phyloP scores from a whole-genome alignment of 495 filamentous ascomycete species.

The Penicillium paxilli region DNA sequence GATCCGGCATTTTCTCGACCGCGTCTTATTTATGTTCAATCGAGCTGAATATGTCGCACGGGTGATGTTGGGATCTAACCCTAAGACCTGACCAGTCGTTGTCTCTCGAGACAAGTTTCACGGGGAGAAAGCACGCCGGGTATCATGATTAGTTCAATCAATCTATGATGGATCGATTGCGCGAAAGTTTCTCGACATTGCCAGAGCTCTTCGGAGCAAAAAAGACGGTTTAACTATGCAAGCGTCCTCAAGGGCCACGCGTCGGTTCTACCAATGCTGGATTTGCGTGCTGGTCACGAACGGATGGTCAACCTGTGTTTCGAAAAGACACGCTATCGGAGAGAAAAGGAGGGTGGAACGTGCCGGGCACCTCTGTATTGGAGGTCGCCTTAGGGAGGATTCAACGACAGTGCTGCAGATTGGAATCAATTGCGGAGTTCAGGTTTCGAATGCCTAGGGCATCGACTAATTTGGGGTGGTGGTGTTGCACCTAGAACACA shows the following conservation, averaged over 20 bases:
- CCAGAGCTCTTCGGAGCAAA: constrained; percentile 35
- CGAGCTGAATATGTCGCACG: constrained; percentile 11
- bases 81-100: constrained; percentile 40
- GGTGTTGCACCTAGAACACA: constrained; percentile 38
- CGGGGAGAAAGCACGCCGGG: constrained; percentile 39
- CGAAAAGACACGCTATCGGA: constrained; percentile 14
- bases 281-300: constrained; percentile 38
- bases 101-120: constrained; percentile 33
- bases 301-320: constrained; percentile 37
- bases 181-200: constrained; percentile 38
- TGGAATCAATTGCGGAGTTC: constrained; percentile 12
- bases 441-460: constrained; percentile 22
- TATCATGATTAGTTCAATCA: constrained; percentile 32
- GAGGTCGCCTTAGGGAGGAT: constrained; percentile 31
- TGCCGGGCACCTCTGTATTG: constrained; percentile 30
- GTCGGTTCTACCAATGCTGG: constrained; percentile 50
- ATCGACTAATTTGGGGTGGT: constrained; percentile 25
- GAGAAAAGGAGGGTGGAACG: constrained; percentile 40
- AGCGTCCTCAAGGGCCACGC: constrained; percentile 36
- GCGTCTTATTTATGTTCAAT: constrained; percentile 13
- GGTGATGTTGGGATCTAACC: constrained; percentile 39
- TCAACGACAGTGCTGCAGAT: constrained; percentile 20
- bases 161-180: constrained; percentile 25
- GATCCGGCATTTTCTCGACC: constrained; percentile 24
- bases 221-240: constrained; percentile 50